Base-by-base conservation (phyloP, 2,329 filamentous ascomycete species). In the Xylariaceae sp. region DNA sequence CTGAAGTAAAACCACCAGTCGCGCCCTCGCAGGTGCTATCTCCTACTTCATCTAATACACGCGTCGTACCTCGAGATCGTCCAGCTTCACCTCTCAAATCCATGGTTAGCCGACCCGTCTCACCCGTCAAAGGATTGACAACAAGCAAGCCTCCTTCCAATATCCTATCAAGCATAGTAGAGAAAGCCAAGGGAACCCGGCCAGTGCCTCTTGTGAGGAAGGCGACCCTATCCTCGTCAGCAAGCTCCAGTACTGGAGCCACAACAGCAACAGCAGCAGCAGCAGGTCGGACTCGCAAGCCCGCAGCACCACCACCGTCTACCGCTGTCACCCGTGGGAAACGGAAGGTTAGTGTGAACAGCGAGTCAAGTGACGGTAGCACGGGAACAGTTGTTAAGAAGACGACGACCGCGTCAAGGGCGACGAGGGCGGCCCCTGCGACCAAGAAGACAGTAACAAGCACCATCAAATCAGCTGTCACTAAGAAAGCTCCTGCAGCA, bases 21-120 rank as follows among this genome's bases (percentile, higher is more conserved):
- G 54, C 67, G 48, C 61, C 76, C 45, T 65, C 71, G 34, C 72
- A 83, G 59, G 74, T 94, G 26, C 70, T 94, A 3, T 94, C 88
- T 2, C 88, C 88, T 2, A 83, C 85, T 36, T 89, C 86, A 0
- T 82, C 83, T 42, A 94, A 94, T 57, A 84, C 85, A 5, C 79
- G 85, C 36, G 72, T 84, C 12, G 67, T 76, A 15, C 76, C 76
- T 14, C 74, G 78, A 15, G 60, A 59, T 7, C 64, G 67, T 5
- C 53, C 57, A 2, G 56, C 58, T 4, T 75, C 77, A n/a, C 72
- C 76, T 11, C 61, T 65, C 16, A 81, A 83, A 55, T 69, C 74
- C 3, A 69, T 72, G 40, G 67, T 80, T 27, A 18, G 66, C 66
- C 24, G 54, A 23, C 54, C 54, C 36, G 43, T 40, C 31, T 58